Percentiles rank a stretch among this genome's conserved stretches.
These are phyloP conservation scores for Vararia minispora DNA, from an alignment of 768 basidiomycete species.

Conservation along the genomic window DNA sequence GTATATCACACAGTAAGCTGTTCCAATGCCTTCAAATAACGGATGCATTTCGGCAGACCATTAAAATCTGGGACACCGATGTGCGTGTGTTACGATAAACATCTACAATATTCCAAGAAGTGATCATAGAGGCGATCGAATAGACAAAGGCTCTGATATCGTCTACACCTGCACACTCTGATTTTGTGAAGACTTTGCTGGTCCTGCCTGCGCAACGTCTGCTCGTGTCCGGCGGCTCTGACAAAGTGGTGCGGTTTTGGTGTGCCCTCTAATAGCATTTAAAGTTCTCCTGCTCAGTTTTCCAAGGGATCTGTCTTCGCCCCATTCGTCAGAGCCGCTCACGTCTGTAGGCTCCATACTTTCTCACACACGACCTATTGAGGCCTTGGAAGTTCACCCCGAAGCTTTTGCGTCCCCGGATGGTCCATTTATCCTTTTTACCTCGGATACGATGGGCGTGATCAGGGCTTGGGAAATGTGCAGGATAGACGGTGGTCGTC, in stretches of 20 bases:
- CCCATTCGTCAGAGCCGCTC: constrained; percentile 30
- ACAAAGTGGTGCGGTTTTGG: constrained; percentile 85
- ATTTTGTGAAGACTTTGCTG: constrained; percentile 83
- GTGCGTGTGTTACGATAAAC: constrained; percentile 30
- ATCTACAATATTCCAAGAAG: neutral
- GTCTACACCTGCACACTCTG: constrained; percentile 67
- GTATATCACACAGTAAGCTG: constrained; percentile 23
- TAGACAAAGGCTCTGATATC: constrained; percentile 66
- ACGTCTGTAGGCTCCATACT: constrained; percentile 57
- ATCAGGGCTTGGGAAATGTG: constrained; percentile 72
- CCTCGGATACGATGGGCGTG: constrained; percentile 87
- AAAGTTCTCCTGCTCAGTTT: neutral
- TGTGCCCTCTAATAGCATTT: constrained; percentile 25
- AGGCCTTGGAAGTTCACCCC: constrained; percentile 52
- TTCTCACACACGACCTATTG: constrained; percentile 81
- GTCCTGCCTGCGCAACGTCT: constrained; percentile 56
- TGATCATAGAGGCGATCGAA: too few relatives aligned
- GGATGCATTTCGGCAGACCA: constrained; percentile 38
- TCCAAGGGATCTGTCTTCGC: constrained; percentile 51
- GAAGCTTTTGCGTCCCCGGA: constrained; percentile 2
- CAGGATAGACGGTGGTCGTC: constrained; percentile 24
- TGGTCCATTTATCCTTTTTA: constrained; percentile 48
- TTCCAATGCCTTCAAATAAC: constrained; percentile 7
- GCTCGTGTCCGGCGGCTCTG: constrained; percentile 81
- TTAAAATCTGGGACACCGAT: constrained; percentile 76